Evolutionary conservation across 805 yeast genomes (phyloP), one percentile per base, ranked within the genome.

Genomic region (Candida tibetensis): DNA sequence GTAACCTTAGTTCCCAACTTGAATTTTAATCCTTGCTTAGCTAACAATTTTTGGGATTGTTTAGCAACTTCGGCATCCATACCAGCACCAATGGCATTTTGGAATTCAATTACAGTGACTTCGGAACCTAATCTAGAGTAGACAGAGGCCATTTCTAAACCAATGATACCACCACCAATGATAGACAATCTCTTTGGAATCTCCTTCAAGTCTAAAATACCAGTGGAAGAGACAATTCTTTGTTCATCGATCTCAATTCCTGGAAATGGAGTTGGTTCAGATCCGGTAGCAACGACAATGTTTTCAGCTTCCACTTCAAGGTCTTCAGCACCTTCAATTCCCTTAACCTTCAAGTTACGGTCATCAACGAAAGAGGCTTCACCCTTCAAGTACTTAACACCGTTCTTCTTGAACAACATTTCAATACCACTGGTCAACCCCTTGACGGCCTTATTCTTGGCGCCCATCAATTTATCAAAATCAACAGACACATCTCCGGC

Each of bases 91-190:
- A 93, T 84, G 47, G 93, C 76, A 55, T 75, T 74, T 66, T 82
- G 87, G 80, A 78, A 93, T 76, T 93, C 99, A 44, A 93, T 71
- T 40, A 93, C 84, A 30, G 97, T 91, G 48, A 93, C 99, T 72
- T 93, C 89, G 30, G 96, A 72, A 31, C 99, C 99, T 56, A 93
- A 72, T 70, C 99, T 81, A 42, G 90, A 72, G 83, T 95, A 93
- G 33, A 93, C 99, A 17, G 98, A 90, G 47, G 96, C 99, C 96
- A 93, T 93, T 74, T 93, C 99, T 53, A 93, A 79, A 60, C 99
- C 99, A 63, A 93, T 93, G 72, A 93, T 91, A 76, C 99, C 99
- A 71, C 96, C 99, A 64, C 99, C 99, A 57, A 93, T 91, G 69
- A 93, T 81, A 51, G 91, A 84, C 60, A 93, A 58, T 63, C 76